Evolutionary conservation across 2,329 filamentous ascomycete genomes (phyloP), one percentile per base, ranked within the genome.

Genomic region (Teratosphaeria pseudoeucalypti): DNA sequence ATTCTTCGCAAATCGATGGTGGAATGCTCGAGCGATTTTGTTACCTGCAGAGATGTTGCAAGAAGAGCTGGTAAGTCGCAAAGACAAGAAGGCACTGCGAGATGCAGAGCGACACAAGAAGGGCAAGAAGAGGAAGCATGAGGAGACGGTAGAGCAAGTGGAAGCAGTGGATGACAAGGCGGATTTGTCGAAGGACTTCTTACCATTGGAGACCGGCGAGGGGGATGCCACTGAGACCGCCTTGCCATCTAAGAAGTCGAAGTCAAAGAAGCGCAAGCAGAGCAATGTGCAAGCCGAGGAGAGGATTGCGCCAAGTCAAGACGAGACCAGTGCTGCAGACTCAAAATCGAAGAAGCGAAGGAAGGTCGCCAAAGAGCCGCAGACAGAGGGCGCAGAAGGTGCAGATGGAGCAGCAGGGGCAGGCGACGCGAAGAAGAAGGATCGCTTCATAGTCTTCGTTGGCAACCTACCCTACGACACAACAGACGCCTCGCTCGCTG

Each of bases 391-490:
- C 12, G 43, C n/a, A 19, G 60, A 66, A 64, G 56, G 58, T 32
- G 29, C 7, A 32, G 23, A 23, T 23, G 23, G 23, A 23, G 23
- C 23, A 7, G 59, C 63, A 19, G 64, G 37, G 7, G 60, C 66
- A 52, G 60, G 47, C 29, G 34, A 27, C 10, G 47, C 49, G 26
- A 12, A 56, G 60, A 78, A 78, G 62, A 79, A 79, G 60, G 72
- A 78, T 16, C 82, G 87, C 61, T 90, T 90, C 77, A 90, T 91
- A 62, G 83, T 87, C 68, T 94, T 94, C 75, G 85, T 92, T 64
- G 87, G 92, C 72, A 96, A 96, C 77, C 86, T 97, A 6, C 92
- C 92, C 56, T 96, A 85, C 82, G 85, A 81, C 62, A 89, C 90
- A 49, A 96, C 87, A 3, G 80, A 81, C 57, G 82, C 82, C 56